A percentile compares a stretch with the other conserved stretches of the same genome.
Evolutionary conservation across 2,329 filamentous ascomycete species (phyloP).

Genomic region (Microcyclospora pomicola): DNA sequence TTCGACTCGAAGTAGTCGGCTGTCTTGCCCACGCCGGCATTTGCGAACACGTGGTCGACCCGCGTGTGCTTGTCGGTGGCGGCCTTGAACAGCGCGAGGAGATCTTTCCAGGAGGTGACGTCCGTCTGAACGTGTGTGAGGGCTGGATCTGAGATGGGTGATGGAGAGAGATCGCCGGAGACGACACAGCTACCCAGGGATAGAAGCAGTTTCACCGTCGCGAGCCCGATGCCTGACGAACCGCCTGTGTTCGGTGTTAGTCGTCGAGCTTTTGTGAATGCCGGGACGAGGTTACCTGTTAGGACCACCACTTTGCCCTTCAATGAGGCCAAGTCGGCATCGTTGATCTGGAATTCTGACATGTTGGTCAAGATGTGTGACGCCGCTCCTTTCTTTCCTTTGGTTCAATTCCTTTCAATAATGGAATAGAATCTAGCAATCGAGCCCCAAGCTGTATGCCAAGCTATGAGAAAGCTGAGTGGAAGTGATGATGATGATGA

Average conservation of each 20-base stretch:
- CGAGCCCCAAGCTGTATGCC: no score
- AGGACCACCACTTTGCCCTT: slow-evolving; percentile 13
- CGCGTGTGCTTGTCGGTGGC: slow-evolving; percentile 29
- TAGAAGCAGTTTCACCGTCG: slow-evolving; percentile 40
- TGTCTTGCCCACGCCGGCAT: slow-evolving; percentile 40
- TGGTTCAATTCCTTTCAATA: no score
- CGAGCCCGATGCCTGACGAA: slow-evolving; percentile 47
- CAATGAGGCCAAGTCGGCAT: slow-evolving; percentile 11
- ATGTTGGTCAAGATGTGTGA: slow-evolving; percentile 2
- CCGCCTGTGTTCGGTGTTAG: slow-evolving; percentile 29
- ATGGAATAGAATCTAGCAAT: no score
- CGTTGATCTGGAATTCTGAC: slow-evolving; percentile 15
- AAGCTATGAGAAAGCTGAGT: no score
- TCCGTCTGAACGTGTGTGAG: slow-evolving; percentile 34
- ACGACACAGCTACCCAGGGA: slow-evolving; percentile 42
- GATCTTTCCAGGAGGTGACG: slow-evolving; percentile 37
- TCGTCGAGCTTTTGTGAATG: background rate
- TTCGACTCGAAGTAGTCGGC: slow-evolving; percentile 19
- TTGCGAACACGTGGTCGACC: slow-evolving; percentile 38
- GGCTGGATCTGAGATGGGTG: slow-evolving; percentile 14
- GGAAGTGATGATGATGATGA: no score
- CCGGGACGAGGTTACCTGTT: slow-evolving; percentile 6
- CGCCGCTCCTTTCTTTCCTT: no score
- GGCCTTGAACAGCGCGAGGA: slow-evolving; percentile 38
- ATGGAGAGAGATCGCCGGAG: slow-evolving; percentile 38